These are phyloP conservation scores for Jamesozyma piceae DNA, from an alignment of 805 yeast genomes.

Conservation along the genomic window DNA sequence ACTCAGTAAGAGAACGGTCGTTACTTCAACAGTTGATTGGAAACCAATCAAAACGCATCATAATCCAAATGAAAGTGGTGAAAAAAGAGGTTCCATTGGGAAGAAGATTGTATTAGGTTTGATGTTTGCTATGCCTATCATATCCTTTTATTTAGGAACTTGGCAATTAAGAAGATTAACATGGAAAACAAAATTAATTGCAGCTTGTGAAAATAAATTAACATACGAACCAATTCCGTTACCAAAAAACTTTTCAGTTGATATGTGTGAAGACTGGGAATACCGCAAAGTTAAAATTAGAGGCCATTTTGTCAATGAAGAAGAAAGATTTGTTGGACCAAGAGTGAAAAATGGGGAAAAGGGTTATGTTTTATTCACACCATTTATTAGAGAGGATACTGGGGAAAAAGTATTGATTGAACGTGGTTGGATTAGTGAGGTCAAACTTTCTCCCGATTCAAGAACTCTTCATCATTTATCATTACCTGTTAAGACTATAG, in stretches of 20 bases:
- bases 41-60: slow-evolving; percentile 52
- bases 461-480: slow-evolving; percentile 60
- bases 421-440: slow-evolving; percentile 86
- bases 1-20: slow-evolving; percentile 28
- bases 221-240: slow-evolving; percentile 63
- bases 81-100: slow-evolving; percentile 15
- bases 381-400: slow-evolving; percentile 57
- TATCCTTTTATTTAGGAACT: slow-evolving; percentile 77
- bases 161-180: slow-evolving; percentile 84
- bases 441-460: slow-evolving; percentile 46
- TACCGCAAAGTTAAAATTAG: slow-evolving; percentile 67
- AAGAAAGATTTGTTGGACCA: slow-evolving; percentile 91
- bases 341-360: slow-evolving; percentile 58
- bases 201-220: slow-evolving; percentile 73
- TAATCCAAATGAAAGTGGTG: slow-evolving; percentile 33
- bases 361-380: slow-evolving; percentile 77
- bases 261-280: slow-evolving; percentile 63
- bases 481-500: slow-evolving; percentile 56
- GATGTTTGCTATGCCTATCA: slow-evolving; percentile 67
- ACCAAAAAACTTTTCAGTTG: slow-evolving; percentile 58
- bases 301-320: slow-evolving; percentile 73
- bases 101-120: slow-evolving; percentile 31
- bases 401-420: slow-evolving; percentile 65
- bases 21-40: slow-evolving; percentile 77
- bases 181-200: slow-evolving; percentile 83